Base-by-base conservation (phyloP, 2,329 filamentous ascomycete species). In the Cladophialophora yegresii region DNA sequence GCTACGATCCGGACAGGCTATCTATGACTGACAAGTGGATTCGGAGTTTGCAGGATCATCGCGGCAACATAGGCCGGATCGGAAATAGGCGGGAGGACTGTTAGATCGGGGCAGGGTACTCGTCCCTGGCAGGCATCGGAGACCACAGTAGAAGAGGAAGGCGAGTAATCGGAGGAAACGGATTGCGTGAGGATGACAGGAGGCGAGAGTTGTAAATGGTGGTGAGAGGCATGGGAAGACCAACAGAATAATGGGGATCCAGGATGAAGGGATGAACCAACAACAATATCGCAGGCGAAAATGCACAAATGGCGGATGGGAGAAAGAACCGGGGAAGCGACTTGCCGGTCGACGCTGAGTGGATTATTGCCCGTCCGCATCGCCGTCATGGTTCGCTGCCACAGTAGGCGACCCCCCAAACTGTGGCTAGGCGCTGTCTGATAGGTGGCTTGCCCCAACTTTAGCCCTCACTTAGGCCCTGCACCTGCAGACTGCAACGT, bases 301-400 rank as follows among this genome's bases (percentile, higher is more conserved):
- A 58, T 58, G 61, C 54, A 32, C 61, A 63, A 58, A 58, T 58
- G 54, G 61, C 61, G 57, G 57, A 59, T 59, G 57, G 47, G 47
- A 36, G 54, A 58, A 62, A 30, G 43, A 45, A 51, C 58, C 61
- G 61, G 61, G 61, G 61, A 63, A 58, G 49, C 61, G 9, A 36
- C 28, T 51, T 57, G 47, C 28, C 43, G 47, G 43, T 49, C 22
- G 55, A 30, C 26, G 40, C 43, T 28, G 26, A 22, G 26, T 59
- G 43, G 30, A 47, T 47, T 51, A 47, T 47, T 51, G 45, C 51
- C 45, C 61, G 36, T 43, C 36, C n/a, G 36, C 36, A 43, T 43
- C 36, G 36, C 36, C 36, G 47, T 63, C 61, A 63, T 63, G n/a
- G 33, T 22, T 59, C 32, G 49, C 58, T 43, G 16, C 23, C 36